phyloP scores from a whole-genome alignment of 768 basidiomycete genomes.

The Cystofilobasidium macerans region DNA sequence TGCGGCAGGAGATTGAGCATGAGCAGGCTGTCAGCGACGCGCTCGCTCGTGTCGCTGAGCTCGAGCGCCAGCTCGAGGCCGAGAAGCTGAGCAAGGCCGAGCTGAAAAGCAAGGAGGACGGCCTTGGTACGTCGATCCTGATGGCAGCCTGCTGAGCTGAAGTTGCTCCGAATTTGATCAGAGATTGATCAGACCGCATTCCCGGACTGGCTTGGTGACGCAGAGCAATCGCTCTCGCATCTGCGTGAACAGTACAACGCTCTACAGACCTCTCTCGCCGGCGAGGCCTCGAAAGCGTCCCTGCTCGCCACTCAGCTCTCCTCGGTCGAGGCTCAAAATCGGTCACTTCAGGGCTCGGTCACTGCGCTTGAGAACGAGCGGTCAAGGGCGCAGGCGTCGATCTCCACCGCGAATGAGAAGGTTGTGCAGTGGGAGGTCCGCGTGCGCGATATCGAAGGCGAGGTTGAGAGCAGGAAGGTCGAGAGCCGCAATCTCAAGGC shows the following conservation, averaged over 20 bases:
- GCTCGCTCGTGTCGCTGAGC: constrained; percentile 51
- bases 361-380: constrained; percentile 14
- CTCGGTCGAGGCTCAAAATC: constrained; percentile 6
- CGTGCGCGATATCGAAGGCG: constrained; percentile 47
- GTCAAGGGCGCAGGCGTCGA: constrained; percentile 1
- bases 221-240: constrained; percentile 22
- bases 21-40: constrained; percentile 74
- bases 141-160: constrained; percentile 44
- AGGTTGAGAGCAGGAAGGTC: constrained; percentile 56
- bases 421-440: constrained; percentile 12
- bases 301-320: constrained; percentile 20
- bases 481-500: constrained; percentile 53
- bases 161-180: constrained; percentile 26
- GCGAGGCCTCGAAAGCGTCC: constrained; percentile 15
- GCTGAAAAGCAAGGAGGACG: constrained; percentile 38
- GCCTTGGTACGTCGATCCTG: constrained; percentile 40
- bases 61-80: constrained; percentile 49
- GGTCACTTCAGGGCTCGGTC: not conserved
- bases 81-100: constrained; percentile 56
- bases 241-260: constrained; percentile 4
- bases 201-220: constrained; percentile 25
- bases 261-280: constrained; percentile 1
- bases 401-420: constrained; percentile 5
- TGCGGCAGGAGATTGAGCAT: constrained; percentile 67
- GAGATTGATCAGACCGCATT: constrained; percentile 32